Evolutionary conservation across 148 eudicot genomes (phyloP), one percentile per base, ranked within the genome.

Genomic region (Agrostemma githago): DNA sequence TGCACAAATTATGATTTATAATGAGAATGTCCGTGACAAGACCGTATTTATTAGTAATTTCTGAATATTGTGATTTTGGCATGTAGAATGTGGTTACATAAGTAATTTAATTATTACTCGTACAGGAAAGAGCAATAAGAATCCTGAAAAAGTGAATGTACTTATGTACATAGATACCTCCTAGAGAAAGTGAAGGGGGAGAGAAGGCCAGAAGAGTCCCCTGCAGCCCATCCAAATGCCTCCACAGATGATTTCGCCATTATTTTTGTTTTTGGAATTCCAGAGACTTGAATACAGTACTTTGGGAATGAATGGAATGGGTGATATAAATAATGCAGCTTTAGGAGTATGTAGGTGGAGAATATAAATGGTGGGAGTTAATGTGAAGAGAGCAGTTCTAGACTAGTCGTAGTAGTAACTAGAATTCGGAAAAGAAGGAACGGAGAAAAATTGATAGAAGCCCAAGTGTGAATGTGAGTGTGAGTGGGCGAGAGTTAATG

Each of bases 181-280:
- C 86, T 73, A 20, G 83, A 82, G 75, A 84, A 84, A 5, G 68
- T 53, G 70, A 84, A 71, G 41, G 87, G 85, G 16, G 87, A 82
- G 40, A 84, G 83, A 57, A 73, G 19, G 0, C 85, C 87, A 41
- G 87, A 82, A 34, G 85, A 1, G 34, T 26, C 34, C 34, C 34
- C 1, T 26, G 34, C 34, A 26, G 34, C 34, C 34, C 34, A 26
- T 26, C 34, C 34, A 26, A 26, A 26, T 26, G 34, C 34, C 34
- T 26, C 59, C n/a, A 76, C 83, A 42, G 70, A 37, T 40, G 61
- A 54, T 57, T 46, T 72, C 5, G 71, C 79, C 76, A 75, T 71
- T 74, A 63, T 40, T 37, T 26, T 34, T 20, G 34, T 26, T 26
- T 26, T 26, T 26, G 34, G 34, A 26, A 26, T 26, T 26, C 34